These are phyloP conservation scores for Cercospora nicotianae DNA, from an alignment of 2,329 filamentous ascomycete genomes.

Conservation along the genomic window DNA sequence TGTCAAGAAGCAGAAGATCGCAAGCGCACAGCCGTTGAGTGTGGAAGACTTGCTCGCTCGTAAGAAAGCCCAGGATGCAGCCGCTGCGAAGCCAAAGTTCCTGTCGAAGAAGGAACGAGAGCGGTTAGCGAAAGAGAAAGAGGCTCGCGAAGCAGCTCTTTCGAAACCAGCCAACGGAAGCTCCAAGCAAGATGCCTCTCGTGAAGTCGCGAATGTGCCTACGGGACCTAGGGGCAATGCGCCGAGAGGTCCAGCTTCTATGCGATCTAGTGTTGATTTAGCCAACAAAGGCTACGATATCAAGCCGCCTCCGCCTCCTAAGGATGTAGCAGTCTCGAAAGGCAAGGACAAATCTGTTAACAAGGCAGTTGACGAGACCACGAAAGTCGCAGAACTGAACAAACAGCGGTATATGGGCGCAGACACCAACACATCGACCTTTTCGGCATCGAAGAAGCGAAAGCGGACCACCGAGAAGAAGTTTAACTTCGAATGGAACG, in stretches of 20 bases:
- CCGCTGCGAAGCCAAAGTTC: slow-evolving; percentile 84
- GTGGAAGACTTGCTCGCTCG: slow-evolving; percentile 82
- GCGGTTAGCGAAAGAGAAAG: slow-evolving; percentile 74
- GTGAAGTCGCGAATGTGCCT: slow-evolving; percentile 1
- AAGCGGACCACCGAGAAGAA: slow-evolving; percentile 91
- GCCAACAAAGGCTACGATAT: slow-evolving; percentile 54
- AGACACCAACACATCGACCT: slow-evolving; percentile 80
- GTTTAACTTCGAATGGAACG: slow-evolving; percentile 98
- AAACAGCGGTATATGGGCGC: slow-evolving; percentile 87
- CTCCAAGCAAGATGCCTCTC: slow-evolving; percentile 14
- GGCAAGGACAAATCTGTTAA: slow-evolving; percentile 47
- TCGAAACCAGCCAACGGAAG: slow-evolving; percentile 53
- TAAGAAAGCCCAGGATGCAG: slow-evolving; percentile 82
- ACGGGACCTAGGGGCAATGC: slow-evolving; percentile 11
- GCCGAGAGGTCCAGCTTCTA: slow-evolving; percentile 72
- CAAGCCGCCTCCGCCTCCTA: slow-evolving; percentile 51
- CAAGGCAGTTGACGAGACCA: slow-evolving; percentile 45
- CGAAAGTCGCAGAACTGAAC: slow-evolving; percentile 71
- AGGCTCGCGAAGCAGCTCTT: slow-evolving; percentile 63
- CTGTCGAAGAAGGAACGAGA: slow-evolving; percentile 81
- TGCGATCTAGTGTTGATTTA: slow-evolving; percentile 51
- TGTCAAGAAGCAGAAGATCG: slow-evolving; percentile 53
- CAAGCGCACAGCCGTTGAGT: slow-evolving; percentile 61
- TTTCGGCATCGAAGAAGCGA: slow-evolving; percentile 94
- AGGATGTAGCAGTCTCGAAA: slow-evolving; percentile 41